phyloP scores from a whole-genome alignment of 1,284 basidiomycete genomes.

The Pisolithus thermaeus region DNA sequence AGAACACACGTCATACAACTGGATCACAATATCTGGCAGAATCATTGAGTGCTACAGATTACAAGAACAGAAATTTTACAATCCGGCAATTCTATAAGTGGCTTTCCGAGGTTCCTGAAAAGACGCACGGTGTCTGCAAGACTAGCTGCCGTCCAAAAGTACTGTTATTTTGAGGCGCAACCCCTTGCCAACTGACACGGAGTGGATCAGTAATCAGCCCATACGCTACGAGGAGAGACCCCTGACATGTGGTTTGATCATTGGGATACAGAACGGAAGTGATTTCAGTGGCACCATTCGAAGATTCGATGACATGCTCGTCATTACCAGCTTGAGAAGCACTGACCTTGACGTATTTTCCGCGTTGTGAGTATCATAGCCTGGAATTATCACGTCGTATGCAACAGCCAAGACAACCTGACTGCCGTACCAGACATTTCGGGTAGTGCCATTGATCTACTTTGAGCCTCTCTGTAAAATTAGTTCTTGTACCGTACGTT shows the following conservation, averaged over 20 bases:
- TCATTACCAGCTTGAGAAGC: conserved; percentile 73
- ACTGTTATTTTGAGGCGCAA: conserved; percentile 89
- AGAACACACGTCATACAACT: conserved; percentile 72
- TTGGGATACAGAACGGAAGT: conserved; percentile 87
- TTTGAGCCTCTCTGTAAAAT: conserved; percentile 81
- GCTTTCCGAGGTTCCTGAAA: conserved; percentile 75
- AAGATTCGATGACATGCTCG: conserved; percentile 78
- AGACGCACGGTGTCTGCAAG: conserved; percentile 82
- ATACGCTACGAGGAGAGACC: not conserved
- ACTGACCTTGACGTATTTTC: conserved; percentile 53
- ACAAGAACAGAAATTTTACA: conserved; percentile 38
- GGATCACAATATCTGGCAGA: conserved; percentile 71
- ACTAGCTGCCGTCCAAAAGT: conserved; percentile 86
- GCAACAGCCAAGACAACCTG: conserved; percentile 89
- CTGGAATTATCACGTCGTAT: conserved; percentile 89
- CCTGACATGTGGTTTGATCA: conserved; percentile 66
- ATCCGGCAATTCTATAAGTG: conserved; percentile 73
- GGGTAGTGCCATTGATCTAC: conserved; percentile 51
- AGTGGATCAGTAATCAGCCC: conserved; percentile 1
- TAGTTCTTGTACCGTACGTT: conserved; percentile 79
- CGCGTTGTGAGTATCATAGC: conserved; percentile 71
- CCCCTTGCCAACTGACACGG: conserved; percentile 72
- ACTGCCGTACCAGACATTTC: conserved; percentile 79
- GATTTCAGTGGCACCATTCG: conserved; percentile 85
- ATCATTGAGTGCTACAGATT: conserved; percentile 2